Conservation (phyloP, 345 rosid species). For the Brassica carinata region DNA sequence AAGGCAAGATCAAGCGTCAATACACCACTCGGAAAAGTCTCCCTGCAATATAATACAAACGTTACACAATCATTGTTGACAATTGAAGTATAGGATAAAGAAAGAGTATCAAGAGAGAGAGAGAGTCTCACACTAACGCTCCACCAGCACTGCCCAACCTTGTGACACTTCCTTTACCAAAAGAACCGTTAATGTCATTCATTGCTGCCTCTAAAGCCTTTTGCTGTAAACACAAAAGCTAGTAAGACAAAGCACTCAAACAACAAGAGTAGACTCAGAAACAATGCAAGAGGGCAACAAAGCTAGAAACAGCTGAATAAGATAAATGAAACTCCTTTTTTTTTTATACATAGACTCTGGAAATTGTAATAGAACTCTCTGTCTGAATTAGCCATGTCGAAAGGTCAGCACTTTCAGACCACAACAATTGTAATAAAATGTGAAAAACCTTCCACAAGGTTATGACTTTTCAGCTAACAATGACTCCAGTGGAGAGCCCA, state of each 20-base stretch:
- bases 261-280: background rate
- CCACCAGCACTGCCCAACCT: constrained; percentile 96
- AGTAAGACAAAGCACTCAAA: constrained; percentile 1
- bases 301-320: background rate
- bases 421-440: background rate
- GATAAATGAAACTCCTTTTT: background rate
- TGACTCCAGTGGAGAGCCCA: background rate
- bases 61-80: background rate
- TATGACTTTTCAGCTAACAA: background rate
- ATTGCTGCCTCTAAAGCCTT: constrained; percentile 93
- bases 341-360: background rate
- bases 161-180: constrained; percentile 95
- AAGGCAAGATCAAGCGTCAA: constrained; percentile 94
- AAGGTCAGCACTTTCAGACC: constrained; percentile 3
- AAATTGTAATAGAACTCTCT: background rate
- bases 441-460: background rate
- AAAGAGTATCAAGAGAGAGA: constrained; percentile 19
- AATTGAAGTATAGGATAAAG: background rate
- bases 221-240: constrained; percentile 57
- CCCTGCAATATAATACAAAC: constrained; percentile 49
- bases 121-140: constrained; percentile 77
- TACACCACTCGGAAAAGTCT: constrained; percentile 92
- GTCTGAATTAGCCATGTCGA: background rate
- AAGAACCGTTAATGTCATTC: constrained; percentile 85
- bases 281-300: background rate